Evolutionary conservation across 2,329 filamentous ascomycete species (phyloP), one percentile per base, ranked within the genome.

Genomic region (Pseudogymnoascus sp.): DNA sequence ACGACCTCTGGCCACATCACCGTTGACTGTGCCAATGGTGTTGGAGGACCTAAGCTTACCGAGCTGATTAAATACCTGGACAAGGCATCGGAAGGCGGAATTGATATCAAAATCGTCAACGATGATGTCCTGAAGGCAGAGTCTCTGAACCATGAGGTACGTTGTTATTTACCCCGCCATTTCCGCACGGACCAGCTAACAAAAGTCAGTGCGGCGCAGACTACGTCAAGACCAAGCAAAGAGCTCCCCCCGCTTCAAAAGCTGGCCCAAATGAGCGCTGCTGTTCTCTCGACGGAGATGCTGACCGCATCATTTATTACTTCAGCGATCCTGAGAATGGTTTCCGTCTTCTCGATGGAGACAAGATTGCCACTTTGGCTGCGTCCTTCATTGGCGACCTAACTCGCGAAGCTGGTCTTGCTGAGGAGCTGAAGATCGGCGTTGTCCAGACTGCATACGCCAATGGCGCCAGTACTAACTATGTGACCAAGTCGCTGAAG

Each of bases 361-460:
- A 99, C 77, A 91, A 93, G 62, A 99, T 99, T 72, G 93, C 95
- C 4, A 96, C 93, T 2, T 87, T 99, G 61, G 91, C 91, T 11
- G 95, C 95, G 43, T 91, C 90, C 1, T 99, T 97, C 79, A 91
- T 99, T 67, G 90, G 89, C 38, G 93, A 97, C 68, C 88, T 97
- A 34, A 86, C 92, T 61, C 86, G 87, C 63, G 88, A 87, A 65
- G 90, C 91, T 63, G 90, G 90, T 12, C 83, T 99, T 31, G 82
- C 86, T 59, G 84, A 89, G 28, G 88, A 93, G 66, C 82, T 97
- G 68, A 91, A 90, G 72, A 93, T 97, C 66, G 95, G 93, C 64
- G 91, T 99, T 62, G 89, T 99, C 11, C 95, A 99, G 78, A 99
- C 95, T 1, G 95, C 95, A 18, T 99, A 99, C 74, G 95, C 95